Evolutionary conservation across 192 early-diverging fungal species (phyloP).

Genomic region (Mortierella hygrophila): DNA sequence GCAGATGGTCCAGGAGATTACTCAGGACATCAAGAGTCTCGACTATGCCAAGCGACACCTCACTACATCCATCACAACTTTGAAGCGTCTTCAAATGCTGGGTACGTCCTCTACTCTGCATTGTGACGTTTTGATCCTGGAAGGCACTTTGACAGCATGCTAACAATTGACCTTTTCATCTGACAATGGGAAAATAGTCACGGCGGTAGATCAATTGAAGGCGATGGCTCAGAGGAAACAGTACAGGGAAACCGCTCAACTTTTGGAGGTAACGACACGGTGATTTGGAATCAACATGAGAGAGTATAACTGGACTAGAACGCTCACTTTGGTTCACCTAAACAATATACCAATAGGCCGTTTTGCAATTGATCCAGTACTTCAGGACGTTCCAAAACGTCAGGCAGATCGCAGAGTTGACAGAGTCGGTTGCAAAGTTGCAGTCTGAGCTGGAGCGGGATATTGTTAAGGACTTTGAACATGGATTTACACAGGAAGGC

Average conservation of each 20-base stretch:
- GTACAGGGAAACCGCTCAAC: conserved; percentile 84
- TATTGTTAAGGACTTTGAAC: conserved; percentile 76
- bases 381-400: conserved; percentile 84
- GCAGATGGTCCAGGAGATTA: conserved; percentile 93
- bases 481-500: conserved; percentile 77
- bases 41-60: conserved; percentile 96
- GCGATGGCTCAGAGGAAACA: conserved; percentile 72
- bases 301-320: not conserved
- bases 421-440: conserved; percentile 65
- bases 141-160: not conserved
- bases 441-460: conserved; percentile 58
- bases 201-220: conserved; percentile 81
- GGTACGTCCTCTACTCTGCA: conserved; percentile 55
- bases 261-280: conserved; percentile 72
- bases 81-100: conserved; percentile 92
- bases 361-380: conserved; percentile 81
- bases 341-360: conserved; percentile 59
- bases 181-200: conserved; percentile 57
- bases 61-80: conserved; percentile 80
- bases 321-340: not conserved
- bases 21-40: conserved; percentile 93
- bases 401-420: conserved; percentile 79
- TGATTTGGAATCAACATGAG: not conserved
- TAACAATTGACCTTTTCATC: not conserved
- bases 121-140: not conserved